Evolutionary conservation across 202 grass and related monocot genomes (phyloP).

Genomic region (Zoysia matrella): DNA sequence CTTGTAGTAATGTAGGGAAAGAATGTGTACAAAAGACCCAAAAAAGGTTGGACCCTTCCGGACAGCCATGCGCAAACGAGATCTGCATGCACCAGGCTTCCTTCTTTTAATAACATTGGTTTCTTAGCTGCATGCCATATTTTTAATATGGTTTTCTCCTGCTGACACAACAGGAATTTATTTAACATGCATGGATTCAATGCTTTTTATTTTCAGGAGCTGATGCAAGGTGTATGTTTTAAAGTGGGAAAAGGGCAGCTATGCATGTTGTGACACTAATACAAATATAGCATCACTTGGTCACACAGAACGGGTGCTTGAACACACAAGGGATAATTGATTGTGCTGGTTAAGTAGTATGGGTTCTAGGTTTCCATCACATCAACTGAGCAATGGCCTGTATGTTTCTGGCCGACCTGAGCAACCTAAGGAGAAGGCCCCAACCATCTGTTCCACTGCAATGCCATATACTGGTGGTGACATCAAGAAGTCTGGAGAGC

Average conservation of each 20-base stretch:
- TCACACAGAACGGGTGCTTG: constrained; percentile 13
- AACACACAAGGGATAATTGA: constrained; percentile 9
- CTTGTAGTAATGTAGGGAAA: too few relatives aligned
- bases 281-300: constrained; percentile 39
- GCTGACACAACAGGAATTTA: constrained; percentile 18
- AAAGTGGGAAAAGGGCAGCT: constrained; percentile 22
- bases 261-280: constrained; percentile 11
- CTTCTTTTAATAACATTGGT: too few relatives aligned
- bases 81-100: too few relatives aligned
- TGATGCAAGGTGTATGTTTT: constrained; percentile 41
- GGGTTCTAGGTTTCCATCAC: constrained; percentile 87
- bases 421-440: too few relatives aligned
- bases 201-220: constrained; percentile 44
- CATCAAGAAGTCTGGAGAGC: constrained; percentile 2
- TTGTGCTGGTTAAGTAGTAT: constrained; percentile 53
- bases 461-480: too few relatives aligned
- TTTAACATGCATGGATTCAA: background rate
- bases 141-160: background rate
- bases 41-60: too few relatives aligned
- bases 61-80: too few relatives aligned
- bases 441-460: too few relatives aligned
- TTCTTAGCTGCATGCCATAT: constrained; percentile 14
- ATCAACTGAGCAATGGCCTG: constrained; percentile 95
- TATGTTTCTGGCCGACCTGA: constrained; percentile 87
- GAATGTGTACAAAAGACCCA: too few relatives aligned